Evolutionary conservation across 2,329 filamentous ascomycete species (phyloP).

Genomic region (Penicillium sp.): DNA sequence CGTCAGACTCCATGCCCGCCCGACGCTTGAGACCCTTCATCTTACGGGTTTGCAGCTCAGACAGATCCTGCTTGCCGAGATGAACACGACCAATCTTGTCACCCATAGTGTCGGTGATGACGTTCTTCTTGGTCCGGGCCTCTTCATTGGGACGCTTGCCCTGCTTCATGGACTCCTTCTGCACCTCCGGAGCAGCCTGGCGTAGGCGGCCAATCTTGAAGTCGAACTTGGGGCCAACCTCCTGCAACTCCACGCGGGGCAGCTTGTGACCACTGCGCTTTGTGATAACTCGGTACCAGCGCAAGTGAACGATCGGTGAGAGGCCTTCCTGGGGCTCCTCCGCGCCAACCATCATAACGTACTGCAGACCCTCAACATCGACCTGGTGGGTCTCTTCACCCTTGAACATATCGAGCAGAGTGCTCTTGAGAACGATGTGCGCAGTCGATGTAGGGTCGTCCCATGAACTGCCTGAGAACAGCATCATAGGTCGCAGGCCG

Average conservation of each 20-base stretch:
- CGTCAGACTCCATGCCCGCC: constrained; percentile 57
- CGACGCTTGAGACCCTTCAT: constrained; percentile 97
- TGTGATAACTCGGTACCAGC: constrained; percentile 81
- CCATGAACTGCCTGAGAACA: constrained; percentile 86
- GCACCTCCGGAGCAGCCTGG: constrained; percentile 55
- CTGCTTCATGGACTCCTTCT: constrained; percentile 89
- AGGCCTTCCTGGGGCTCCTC: constrained; percentile 55
- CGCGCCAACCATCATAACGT: constrained; percentile 76
- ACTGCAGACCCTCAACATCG: constrained; percentile 92
- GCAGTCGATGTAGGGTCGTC: constrained; percentile 74
- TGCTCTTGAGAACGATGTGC: constrained; percentile 80
- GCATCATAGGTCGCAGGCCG: constrained; percentile 80
- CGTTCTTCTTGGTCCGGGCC: constrained; percentile 85
- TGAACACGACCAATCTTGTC: constrained; percentile 96
- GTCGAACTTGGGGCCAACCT: constrained; percentile 92
- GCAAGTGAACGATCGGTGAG: constrained; percentile 55
- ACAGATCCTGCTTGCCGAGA: constrained; percentile 82
- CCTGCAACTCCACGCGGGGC: constrained; percentile 86
- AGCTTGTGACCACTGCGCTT: constrained; percentile 82
- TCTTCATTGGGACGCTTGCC: constrained; percentile 59
- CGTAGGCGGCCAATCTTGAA: constrained; percentile 77
- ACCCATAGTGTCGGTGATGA: constrained; percentile 83
- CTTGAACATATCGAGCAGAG: constrained; percentile 88
- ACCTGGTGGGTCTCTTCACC: constrained; percentile 75
- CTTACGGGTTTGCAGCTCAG: constrained; percentile 87